Evolutionary conservation across 768 basidiomycete species (phyloP), one percentile per base, ranked within the genome.

Genomic region (Lanmaoa pseudosensibilis): DNA sequence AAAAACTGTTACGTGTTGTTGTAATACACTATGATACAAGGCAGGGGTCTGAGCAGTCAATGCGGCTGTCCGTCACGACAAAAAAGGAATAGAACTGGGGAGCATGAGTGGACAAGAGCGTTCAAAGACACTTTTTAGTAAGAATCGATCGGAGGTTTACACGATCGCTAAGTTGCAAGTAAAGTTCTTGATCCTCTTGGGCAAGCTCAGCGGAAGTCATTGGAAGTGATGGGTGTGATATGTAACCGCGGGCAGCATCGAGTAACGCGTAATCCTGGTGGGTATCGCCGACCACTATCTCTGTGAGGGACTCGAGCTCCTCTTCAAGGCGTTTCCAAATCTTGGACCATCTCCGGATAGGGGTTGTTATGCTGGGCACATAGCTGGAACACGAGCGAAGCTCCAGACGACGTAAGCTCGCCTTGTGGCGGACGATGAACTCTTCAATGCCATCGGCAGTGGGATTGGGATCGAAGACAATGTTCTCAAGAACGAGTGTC

Each of bases 361-460:
- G 50, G n/a, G 54, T 49, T 13, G 55, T 34, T 3, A n/a, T 6
- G n/a, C 30, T 56, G n/a, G 58, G 48, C 3, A 60, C 60, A 27
- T 71, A 73, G 47, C 64, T 73, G 2, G 65, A 46, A 36, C 71
- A 71, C 2, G 63, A 65, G 39, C 21, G 56, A 30, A 71, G 39
- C 23, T 73, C 70, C 5, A 71, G 46, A 27, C 54, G 62, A 5
- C 62, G 65, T 5, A 71, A 38, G 27, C 50, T 58, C 25, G 44
- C 50, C 48, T 73, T 73, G 61, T 71, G 71, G 15, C 71, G 65
- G 21, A 71, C 2, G n/a, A 71, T 54, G 30, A 71, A 73, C 4
- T 69, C 69, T 13, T 71, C 70, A 2, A 73, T 54, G 12, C 67
- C 69, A 34, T 66, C 61, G 1, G 27, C 19, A 32, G 60, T 60